phyloP scores from a whole-genome alignment of 2,329 filamentous ascomycete genomes.

The Fonsecaea nubica region DNA sequence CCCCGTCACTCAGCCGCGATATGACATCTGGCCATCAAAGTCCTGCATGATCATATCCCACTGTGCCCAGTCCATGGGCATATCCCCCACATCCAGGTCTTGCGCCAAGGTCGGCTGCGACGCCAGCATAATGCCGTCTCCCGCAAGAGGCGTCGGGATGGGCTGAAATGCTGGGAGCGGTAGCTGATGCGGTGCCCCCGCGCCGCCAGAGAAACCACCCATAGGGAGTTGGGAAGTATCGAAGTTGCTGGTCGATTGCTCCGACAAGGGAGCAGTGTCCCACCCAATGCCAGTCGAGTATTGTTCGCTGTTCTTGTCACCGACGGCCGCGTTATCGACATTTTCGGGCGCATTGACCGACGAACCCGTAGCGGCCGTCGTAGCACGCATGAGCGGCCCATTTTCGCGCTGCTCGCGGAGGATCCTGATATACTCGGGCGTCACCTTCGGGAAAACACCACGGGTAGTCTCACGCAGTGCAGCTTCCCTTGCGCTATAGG shows the following conservation, averaged over 20 bases:
- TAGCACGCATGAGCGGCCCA: neutral
- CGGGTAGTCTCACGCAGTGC: constrained; percentile 32
- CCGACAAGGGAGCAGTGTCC: neutral
- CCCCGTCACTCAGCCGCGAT: neutral
- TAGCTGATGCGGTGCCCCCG: constrained; percentile 19
- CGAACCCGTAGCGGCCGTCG: neutral
- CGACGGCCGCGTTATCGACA: neutral
- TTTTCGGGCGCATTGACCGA: neutral
- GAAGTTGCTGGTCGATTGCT: neutral
- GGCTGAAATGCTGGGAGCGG: constrained; percentile 24
- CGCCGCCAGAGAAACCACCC: neutral
- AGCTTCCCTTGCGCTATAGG: constrained; percentile 49
- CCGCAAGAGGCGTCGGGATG: constrained; percentile 2
- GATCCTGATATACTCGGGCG: constrained; percentile 35
- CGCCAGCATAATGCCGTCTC: constrained; percentile 25
- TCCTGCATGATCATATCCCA: constrained; percentile 39
- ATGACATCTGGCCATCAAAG: constrained; percentile 12
- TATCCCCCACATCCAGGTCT: constrained; percentile 30
- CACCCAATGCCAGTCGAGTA: neutral
- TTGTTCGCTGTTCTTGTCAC: neutral
- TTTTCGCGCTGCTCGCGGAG: constrained; percentile 36
- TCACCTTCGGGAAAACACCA: constrained; percentile 31
- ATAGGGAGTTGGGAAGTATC: neutral
- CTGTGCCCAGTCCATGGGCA: constrained; percentile 40
- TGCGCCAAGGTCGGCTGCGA: constrained; percentile 31